Base-by-base conservation (phyloP, 2,329 filamentous ascomycete genomes). In the Phaeophleospora eucalypticola region DNA sequence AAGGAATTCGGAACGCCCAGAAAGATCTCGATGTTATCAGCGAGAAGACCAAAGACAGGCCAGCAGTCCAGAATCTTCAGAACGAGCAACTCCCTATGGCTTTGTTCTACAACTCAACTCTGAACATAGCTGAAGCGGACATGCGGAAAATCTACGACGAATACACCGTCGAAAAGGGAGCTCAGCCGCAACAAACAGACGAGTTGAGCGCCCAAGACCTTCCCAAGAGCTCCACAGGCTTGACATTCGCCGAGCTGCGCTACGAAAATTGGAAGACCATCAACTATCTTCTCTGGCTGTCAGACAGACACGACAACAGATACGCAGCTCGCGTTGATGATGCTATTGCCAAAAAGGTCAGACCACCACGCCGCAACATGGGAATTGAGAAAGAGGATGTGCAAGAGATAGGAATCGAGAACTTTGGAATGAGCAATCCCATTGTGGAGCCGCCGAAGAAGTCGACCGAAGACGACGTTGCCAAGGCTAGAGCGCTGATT, bases 261-360 rank as follows among this genome's bases (percentile, higher is more conserved):
- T 78, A 72, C 58, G 65, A 69, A 48, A 76, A 76, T 48, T 79
- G 76, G 76, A 63, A 68, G 39, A 62, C 61, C 6, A 63, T 78
- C 38, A 71, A 74, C 43, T 67, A 72, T 41, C 61, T 78, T 42
- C 65, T 78, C 9, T 56, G 53, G 14, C 52, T 61, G 16, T 50
- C 64, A 4, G 57, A 63, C 32, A 45, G 51, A 36, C 54, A 61
- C 43, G 64, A 68, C 40, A 20, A 38, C 8, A 43, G 49, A 2
- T 62, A 61, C 47, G 41, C 54, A 51, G 36, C 53, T 45, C 6
- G 45, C 36, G 51, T 48, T 34, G 45, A 47, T 21, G 14, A 41
- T 7, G 39, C 45, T 12, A 47, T 47, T 19, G 29, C 20, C 4
- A 20, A 16, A 15, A 39, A 34, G 2, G 15, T 38, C 7, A 33